phyloP scores from a whole-genome alignment of 306 rosid species.

The Geum urbanum region DNA sequence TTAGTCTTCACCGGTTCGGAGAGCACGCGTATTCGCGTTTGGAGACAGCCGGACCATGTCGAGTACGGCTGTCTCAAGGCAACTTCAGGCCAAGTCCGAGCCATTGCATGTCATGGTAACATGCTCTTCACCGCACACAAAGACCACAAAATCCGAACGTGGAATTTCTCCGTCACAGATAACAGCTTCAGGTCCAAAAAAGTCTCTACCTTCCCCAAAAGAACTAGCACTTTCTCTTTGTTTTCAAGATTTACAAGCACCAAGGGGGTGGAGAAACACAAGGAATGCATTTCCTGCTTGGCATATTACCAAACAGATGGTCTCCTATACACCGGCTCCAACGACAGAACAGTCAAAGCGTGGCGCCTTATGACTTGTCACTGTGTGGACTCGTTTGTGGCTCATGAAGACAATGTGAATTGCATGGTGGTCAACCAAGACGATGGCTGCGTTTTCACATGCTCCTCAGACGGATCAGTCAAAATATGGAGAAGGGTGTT shows the following conservation, averaged over 20 bases:
- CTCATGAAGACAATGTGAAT: constrained; percentile 54
- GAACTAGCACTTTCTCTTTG: constrained; percentile 24
- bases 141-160: constrained; percentile 51
- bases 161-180: constrained; percentile 52
- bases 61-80: constrained; percentile 51
- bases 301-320: constrained; percentile 74
- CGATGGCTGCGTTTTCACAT: constrained; percentile 67
- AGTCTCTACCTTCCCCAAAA: constrained; percentile 47
- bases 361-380: constrained; percentile 48
- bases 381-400: constrained; percentile 54
- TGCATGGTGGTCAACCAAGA: constrained; percentile 60
- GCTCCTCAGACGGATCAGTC: constrained; percentile 69
- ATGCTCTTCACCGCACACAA: constrained; percentile 61
- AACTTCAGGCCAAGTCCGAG: constrained; percentile 38
- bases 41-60: constrained; percentile 63
- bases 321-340: constrained; percentile 57
- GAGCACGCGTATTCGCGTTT: constrained; percentile 47
- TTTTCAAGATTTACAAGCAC: constrained; percentile 29
- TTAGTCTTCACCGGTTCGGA: constrained; percentile 57
- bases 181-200: constrained; percentile 42
- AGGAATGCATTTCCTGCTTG: constrained; percentile 51
- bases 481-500: constrained; percentile 70
- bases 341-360: constrained; percentile 54
- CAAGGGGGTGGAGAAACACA: constrained; percentile 31
- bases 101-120: constrained; percentile 41